Evolutionary conservation across 352 stramenopile species (phyloP), one percentile per base, ranked within the genome.

Genomic region (Peronosclerospora sorghi): DNA sequence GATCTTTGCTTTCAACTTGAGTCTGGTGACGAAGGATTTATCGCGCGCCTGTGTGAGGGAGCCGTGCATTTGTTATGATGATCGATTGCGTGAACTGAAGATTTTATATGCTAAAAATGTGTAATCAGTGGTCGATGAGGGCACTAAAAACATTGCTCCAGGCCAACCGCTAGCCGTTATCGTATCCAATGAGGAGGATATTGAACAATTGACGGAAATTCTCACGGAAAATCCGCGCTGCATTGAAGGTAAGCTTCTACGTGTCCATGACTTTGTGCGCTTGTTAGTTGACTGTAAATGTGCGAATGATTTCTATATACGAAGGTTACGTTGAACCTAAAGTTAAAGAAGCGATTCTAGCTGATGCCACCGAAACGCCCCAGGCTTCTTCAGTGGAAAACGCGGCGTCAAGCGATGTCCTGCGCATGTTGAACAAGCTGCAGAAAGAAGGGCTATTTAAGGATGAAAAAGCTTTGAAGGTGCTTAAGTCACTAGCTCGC

Each of bases 1-100:
- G 80, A 93, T 47, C 56, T 93, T 35, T 69, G 65, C 32, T 86
- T 93, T 34, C 66, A 76, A 53, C 57, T 93, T 20, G 77, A 93
- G 45, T 60, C 73, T 23, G 80, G 79, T 14, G 80, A 93, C 49
- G 73, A 83, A 39, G 80, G 80, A 29, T 86, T 75, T 47, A 59
- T 93, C 24, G 80, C 80, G 15, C 77, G 72, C 39, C 71, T 89
- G 48, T 39, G 76, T 88, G 61, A 56, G 74, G 64, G 7, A 5
- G 5, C 4, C 0, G n/a, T 41, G 27, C 48, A 17, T 14, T 15
- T 45, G 9, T 24, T 23, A 4, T n/a, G 8, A 24, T 13, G 12
- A 12, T 27, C 21, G 7, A 8, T 19, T 26, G 8, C 19, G n/a
- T 34, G 3, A 15, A 44, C 14, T 58, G 29, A 62, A 28, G n/a